phyloP scores from a whole-genome alignment of 257 asterid genomes.

The Gardenia jasminoides region DNA sequence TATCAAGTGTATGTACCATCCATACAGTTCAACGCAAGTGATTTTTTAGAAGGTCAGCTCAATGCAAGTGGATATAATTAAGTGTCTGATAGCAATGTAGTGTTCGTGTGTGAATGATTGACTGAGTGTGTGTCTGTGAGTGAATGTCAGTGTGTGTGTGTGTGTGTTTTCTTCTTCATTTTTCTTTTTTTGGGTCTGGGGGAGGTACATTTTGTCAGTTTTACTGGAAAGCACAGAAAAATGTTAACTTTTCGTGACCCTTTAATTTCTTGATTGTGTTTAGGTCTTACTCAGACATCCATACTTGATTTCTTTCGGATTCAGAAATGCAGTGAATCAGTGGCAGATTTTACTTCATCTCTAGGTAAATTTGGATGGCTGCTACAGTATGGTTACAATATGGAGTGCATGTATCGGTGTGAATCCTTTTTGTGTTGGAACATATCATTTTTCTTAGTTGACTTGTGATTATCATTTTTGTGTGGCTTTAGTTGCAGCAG shows the following conservation, averaged over 20 bases:
- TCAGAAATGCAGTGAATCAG: conserved; percentile 46
- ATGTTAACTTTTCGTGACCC: not conserved
- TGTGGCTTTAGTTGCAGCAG: not conserved
- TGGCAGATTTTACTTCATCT: conserved; percentile 38
- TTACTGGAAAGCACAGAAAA: not conserved
- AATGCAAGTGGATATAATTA: not conserved
- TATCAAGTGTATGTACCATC: not conserved
- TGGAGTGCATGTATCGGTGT: not conserved
- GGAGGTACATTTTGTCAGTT: not conserved
- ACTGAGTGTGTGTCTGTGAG: not conserved
- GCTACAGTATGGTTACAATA: not conserved
- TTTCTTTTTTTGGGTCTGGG: too few species aligned
- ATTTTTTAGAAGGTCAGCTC: too few species aligned
- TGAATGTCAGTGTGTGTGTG: not conserved
- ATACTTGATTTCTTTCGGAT: conserved; percentile 67
- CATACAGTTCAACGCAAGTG: not conserved
- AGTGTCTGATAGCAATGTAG: too few species aligned
- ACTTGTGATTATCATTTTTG: not conserved
- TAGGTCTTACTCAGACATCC: conserved; percentile 75
- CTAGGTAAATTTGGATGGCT: conserved; percentile 48
- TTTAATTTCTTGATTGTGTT: not conserved
- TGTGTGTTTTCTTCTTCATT: too few species aligned
- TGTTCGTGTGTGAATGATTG: not conserved
- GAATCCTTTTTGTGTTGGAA: not conserved
- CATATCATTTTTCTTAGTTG: not conserved